Evolutionary conservation across 2,329 filamentous ascomycete genomes (phyloP), one percentile per base, ranked within the genome.

Genomic region (Ophiosphaerella korrae): DNA sequence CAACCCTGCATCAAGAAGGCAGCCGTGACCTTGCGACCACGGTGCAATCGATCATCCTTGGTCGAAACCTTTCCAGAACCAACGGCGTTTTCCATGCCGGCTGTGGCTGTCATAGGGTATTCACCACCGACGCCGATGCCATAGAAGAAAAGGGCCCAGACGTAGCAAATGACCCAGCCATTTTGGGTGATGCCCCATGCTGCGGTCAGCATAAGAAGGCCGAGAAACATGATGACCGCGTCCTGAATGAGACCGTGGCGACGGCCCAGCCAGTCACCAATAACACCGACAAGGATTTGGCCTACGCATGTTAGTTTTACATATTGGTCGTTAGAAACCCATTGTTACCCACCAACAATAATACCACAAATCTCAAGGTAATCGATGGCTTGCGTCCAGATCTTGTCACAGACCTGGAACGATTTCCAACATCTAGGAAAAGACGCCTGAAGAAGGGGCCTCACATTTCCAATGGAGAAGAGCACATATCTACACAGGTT

Each of bases 1-100:
- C 93, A 97, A 47, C 93, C 93, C 77, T 97, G 93, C 93, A 97
- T 97, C 76, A 97, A 77, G 80, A 97, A 97, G 51, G 93, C 92
- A 74, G 88, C 91, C 60, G 92, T 96, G 72, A 97, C 93, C 75
- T 96, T 96, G 70, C 93, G 90, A 58, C 93, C 93, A 77, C 93
- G 91, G 79, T 97, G 93, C 45, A 97, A 86, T 72, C 93, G 90
- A 73, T 97, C 93, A 46, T 96, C 91, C 56, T 88, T 88, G 51
- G 92, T 96, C 6, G 93, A 97, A 46, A 96, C 78, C 73, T 88
- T 92, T 55, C 93, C 92, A 33, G 90, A 77, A n/a, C 89, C 86
- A 39, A 92, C 88, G 13, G 90, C 88, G 67, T 92, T 91, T 74
- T 96, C 92, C 86, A 97, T 96, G 53, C 92, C 92, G 7, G 90